Base-by-base conservation (phyloP, 1,284 basidiomycete species). In the Leccinum solheimii region DNA sequence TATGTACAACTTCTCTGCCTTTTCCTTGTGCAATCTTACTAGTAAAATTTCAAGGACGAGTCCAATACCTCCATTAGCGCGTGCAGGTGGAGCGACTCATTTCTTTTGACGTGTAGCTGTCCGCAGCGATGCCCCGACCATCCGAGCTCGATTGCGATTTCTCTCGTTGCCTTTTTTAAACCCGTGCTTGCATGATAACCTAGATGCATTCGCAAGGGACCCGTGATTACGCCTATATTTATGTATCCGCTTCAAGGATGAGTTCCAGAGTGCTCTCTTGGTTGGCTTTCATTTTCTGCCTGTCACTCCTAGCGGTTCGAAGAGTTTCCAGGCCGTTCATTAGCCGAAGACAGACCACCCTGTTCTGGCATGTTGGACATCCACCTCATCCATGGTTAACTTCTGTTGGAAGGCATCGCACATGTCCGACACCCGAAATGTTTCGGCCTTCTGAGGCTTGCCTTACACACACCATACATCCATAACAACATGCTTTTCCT, bases 181-280 rank as follows among this genome's bases (percentile, higher is more conserved):
- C 19, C 16, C 7, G 30, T 11, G 4, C 38, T 34, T 52, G 49
- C 49, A 3, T 64, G 43, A 2, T 45, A 45, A 45, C 43, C 19
- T 45, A 13, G 11, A 40, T 23, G 34, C n/a, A 5, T 30, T 27
- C 10, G 0, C 19, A 62, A 23, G 14, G 10, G 21, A 16, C 5
- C 1, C 23, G 34, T 56, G 16, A 30, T 38, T 38, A 27, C 10
- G 3, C 32, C 19, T 26, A 26, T 4, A 43, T 7, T 21, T 36
- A 19, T 30, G 19, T 27, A 38, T 60, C 21, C 21, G 11, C 30
- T 10, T 64, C 16, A 64, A 62, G 27, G 43, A 49, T 16, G 14
- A 36, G 23, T 50, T 50, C 13, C 23, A n/a, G 40, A 13, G 21
- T 14, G 38, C 9, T 34, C 19, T n/a, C 27, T 36, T 34, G 48